Evolutionary conservation across 495 filamentous ascomycete species (phyloP).

Genomic region (Stereocaulon alpinum): DNA sequence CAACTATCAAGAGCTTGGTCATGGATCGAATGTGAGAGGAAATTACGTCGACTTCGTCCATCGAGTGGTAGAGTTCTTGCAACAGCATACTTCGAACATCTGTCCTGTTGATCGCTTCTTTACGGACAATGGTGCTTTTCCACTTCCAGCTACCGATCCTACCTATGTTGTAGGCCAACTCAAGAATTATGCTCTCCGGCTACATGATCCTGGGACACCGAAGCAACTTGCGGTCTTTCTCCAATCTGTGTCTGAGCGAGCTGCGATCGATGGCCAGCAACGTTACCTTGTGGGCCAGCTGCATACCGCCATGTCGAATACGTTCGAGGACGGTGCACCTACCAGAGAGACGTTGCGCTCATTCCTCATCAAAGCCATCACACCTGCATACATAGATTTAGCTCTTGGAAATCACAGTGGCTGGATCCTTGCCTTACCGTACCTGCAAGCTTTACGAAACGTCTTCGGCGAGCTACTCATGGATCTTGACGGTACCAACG

Average conservation of each 20-base stretch:
- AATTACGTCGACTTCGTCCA: conserved; percentile 61
- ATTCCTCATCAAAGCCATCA: conserved; percentile 47
- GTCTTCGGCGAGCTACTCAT: conserved; percentile 39
- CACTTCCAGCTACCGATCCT: conserved; percentile 54
- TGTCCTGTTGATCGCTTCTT: conserved; percentile 56
- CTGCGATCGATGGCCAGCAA: conserved; percentile 52
- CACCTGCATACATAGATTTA: conserved; percentile 53
- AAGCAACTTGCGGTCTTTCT: conserved; percentile 53
- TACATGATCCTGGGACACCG: conserved; percentile 39
- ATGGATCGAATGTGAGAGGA: conserved; percentile 33
- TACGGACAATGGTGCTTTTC: conserved; percentile 54
- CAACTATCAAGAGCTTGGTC: conserved; percentile 53
- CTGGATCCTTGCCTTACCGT: conserved; percentile 49
- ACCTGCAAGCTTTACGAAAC: conserved; percentile 39
- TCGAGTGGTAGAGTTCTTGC: conserved; percentile 48
- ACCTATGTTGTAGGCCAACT: conserved; percentile 58
- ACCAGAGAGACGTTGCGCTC: conserved; percentile 43
- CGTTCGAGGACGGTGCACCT: conserved; percentile 36
- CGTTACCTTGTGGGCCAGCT: conserved; percentile 50
- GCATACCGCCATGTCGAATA: conserved; percentile 41
- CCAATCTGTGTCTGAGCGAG: conserved; percentile 53
- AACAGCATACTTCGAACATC: conserved; percentile 56
- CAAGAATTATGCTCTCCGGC: conserved; percentile 51
- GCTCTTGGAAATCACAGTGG: conserved; percentile 39
- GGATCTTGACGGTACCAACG: conserved; percentile 38